Evolutionary conservation across 2,329 filamentous ascomycete species (phyloP).

Genomic region (Calonectria leucothoes): DNA sequence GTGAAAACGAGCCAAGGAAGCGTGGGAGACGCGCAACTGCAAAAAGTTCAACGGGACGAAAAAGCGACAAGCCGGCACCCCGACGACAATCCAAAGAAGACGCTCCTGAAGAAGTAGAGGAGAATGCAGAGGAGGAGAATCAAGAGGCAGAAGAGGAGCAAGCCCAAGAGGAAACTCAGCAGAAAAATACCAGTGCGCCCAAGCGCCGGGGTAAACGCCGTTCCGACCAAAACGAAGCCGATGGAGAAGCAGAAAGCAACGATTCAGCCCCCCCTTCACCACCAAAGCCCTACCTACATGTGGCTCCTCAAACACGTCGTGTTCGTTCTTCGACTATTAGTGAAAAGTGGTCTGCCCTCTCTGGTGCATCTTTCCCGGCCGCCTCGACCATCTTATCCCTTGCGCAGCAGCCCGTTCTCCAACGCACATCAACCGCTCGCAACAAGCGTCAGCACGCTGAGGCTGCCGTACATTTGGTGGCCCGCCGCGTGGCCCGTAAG

Average conservation of each 20-base stretch:
- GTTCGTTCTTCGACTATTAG: constrained; percentile 75
- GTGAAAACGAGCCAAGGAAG: constrained; percentile 27
- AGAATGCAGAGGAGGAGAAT: constrained; percentile 12
- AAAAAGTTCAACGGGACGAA: constrained; percentile 9
- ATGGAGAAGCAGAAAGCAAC: constrained; percentile 35
- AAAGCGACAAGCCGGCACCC: background rate
- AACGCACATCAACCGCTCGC: constrained; percentile 62
- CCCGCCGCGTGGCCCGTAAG: constrained; percentile 67
- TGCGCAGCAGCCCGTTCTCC: constrained; percentile 71
- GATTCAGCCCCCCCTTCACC: constrained; percentile 41
- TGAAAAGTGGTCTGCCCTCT: constrained; percentile 73
- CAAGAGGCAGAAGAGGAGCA: constrained; percentile 12
- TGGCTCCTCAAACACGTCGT: constrained; percentile 61
- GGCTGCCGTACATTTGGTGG: constrained; percentile 65
- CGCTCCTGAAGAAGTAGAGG: constrained; percentile 9
- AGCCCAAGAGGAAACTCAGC: constrained; percentile 13
- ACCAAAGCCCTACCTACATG: constrained; percentile 58
- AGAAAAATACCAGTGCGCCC: constrained; percentile 5
- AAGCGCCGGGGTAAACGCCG: constrained; percentile 27
- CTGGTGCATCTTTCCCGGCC: constrained; percentile 64
- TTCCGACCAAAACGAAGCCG: constrained; percentile 28
- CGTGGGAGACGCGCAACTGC: constrained; percentile 22
- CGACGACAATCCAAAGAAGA: background rate
- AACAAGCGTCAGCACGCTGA: constrained; percentile 65
- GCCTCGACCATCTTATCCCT: constrained; percentile 68